Evolutionary conservation across 164 flowering plant genomes (phyloP).

Genomic region (Liquidambar formosana): DNA sequence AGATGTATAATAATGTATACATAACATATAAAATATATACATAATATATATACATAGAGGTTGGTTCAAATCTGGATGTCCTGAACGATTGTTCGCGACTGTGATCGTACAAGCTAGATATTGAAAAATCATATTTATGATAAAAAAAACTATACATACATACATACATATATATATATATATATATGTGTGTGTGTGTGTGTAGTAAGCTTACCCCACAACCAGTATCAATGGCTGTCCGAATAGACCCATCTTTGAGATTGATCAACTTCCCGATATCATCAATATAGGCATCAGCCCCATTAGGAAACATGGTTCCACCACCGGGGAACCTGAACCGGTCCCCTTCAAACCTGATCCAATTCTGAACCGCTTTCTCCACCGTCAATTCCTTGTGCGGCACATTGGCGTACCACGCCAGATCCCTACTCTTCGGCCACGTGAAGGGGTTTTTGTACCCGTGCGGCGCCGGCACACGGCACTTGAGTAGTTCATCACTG

Average conservation of each 20-base stretch:
- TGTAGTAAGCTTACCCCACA: slow-evolving; percentile 28
- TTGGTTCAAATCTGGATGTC: no score
- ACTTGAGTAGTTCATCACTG: slow-evolving; percentile 33
- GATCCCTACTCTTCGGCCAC: slow-evolving; percentile 59
- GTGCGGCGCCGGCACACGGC: slow-evolving; percentile 51
- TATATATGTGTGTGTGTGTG: neutral
- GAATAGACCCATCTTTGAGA: slow-evolving; percentile 30
- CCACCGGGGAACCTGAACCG: slow-evolving; percentile 40
- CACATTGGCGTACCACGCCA: slow-evolving; percentile 54
- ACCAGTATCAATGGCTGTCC: slow-evolving; percentile 40
- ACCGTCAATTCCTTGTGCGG: slow-evolving; percentile 56
- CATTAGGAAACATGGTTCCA: slow-evolving; percentile 40
- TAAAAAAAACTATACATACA: neutral
- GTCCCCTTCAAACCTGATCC: slow-evolving; percentile 44
- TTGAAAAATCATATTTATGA: no score
- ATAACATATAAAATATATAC: no score
- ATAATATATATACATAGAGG: no score
- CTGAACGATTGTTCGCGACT: no score
- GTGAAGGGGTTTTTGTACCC: slow-evolving; percentile 47
- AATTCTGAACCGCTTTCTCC: slow-evolving; percentile 55
- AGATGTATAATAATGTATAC: no score
- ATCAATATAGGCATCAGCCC: slow-evolving; percentile 41
- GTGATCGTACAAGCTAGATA: no score
- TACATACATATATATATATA: neutral
- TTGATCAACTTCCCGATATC: slow-evolving; percentile 33